Conservation (phyloP, 2,329 filamentous ascomycete genomes). For the Xylariales sp. region DNA sequence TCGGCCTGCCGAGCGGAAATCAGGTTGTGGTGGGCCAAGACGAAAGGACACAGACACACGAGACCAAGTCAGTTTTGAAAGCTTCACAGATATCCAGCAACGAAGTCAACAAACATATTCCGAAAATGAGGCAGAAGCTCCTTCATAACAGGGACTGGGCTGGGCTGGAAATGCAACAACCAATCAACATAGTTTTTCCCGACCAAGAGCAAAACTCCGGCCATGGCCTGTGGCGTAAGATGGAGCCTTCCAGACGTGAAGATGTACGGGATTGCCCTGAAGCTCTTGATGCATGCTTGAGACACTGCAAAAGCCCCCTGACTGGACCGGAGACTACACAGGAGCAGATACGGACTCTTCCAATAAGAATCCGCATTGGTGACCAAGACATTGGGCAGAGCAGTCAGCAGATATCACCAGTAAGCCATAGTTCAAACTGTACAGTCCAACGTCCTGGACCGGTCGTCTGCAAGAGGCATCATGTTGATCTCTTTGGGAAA, state of each 20-base stretch:
- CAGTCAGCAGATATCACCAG: not conserved
- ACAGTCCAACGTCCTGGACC: too few relatives aligned
- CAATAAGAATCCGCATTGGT: conserved; percentile 28
- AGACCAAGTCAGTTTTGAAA: conserved; percentile 7
- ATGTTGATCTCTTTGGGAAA: not conserved
- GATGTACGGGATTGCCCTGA: not conserved
- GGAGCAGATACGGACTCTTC: not conserved
- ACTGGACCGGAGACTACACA: not conserved
- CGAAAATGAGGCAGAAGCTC: conserved; percentile 22
- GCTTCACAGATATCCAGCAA: not conserved
- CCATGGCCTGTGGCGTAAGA: conserved; percentile 17
- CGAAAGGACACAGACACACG: not conserved
- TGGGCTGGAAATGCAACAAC: conserved; percentile 26
- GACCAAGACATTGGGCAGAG: not conserved
- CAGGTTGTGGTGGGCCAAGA: not conserved
- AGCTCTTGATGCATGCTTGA: not conserved
- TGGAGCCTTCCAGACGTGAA: conserved; percentile 8
- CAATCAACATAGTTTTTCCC: conserved; percentile 24
- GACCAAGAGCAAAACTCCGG: conserved; percentile 13
- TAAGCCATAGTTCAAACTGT: not conserved
- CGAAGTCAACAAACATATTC: conserved; percentile 2
- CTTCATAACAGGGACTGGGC: conserved; percentile 29
- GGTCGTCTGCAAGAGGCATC: not conserved
- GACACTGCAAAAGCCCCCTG: conserved; percentile 1
- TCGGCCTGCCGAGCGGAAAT: too few relatives aligned